phyloP scores from a whole-genome alignment of 164 flowering plant genomes.

The Magnolia officinalis region DNA sequence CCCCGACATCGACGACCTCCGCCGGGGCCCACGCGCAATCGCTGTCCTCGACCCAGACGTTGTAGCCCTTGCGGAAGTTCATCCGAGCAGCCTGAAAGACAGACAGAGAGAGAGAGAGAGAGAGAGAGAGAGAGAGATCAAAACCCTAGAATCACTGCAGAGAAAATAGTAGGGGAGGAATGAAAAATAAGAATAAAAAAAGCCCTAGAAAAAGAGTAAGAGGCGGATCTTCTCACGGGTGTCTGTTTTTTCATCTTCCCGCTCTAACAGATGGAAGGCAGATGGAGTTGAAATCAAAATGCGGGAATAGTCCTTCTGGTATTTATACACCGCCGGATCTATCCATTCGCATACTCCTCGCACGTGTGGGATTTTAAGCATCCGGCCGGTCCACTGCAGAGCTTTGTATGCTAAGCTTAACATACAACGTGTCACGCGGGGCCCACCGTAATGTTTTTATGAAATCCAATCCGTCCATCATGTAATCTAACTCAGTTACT shows the following conservation, averaged over 20 bases:
- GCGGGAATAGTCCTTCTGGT: neutral
- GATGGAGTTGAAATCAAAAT: neutral
- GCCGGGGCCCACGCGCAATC: constrained; percentile 74
- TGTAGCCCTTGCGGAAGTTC: constrained; percentile 67
- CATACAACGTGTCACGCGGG: too few relatives aligned
- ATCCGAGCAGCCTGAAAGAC: constrained; percentile 29
- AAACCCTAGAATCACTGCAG: constrained; percentile 23
- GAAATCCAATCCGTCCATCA: too few relatives aligned
- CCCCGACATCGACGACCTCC: constrained; percentile 48
- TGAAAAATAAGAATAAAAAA: neutral
- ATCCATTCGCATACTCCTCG: neutral
- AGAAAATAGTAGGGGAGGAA: constrained; percentile 6
- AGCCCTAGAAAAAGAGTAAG: neutral
- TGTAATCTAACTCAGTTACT: too few relatives aligned
- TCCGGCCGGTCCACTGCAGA: neutral
- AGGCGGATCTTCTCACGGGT: neutral
- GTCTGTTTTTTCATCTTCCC: constrained; percentile 19
- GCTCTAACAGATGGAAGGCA: constrained; percentile 9
- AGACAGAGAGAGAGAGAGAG: neutral
- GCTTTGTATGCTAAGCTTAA: too few relatives aligned
- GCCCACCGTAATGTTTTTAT: too few relatives aligned
- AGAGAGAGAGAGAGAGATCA: neutral
- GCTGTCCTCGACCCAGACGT: constrained; percentile 83
- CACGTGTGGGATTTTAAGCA: neutral
- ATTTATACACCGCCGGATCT: neutral